These are phyloP conservation scores for Mortierella sp. DNA, from an alignment of 371 early-diverging fungal genomes.

Conservation along the genomic window DNA sequence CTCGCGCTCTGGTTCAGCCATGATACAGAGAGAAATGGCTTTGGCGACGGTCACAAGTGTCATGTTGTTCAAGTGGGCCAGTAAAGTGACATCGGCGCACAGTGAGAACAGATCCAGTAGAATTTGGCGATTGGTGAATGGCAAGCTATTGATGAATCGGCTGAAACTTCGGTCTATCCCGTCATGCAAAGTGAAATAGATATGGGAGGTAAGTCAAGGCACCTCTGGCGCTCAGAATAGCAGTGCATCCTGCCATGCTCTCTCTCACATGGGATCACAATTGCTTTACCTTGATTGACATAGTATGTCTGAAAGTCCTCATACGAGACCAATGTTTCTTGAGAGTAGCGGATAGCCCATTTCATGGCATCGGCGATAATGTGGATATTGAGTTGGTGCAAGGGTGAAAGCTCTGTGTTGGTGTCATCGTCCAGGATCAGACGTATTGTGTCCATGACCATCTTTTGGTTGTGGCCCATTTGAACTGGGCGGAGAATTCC, in stretches of 20 bases:
- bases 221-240: no score
- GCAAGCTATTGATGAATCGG: slow-evolving; percentile 28
- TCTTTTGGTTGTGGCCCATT: slow-evolving; percentile 34
- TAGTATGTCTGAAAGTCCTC: slow-evolving; percentile 39
- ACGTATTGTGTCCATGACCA: slow-evolving; percentile 34
- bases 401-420: slow-evolving; percentile 40
- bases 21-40: slow-evolving; percentile 48
- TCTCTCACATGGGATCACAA: no score
- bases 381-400: slow-evolving; percentile 40
- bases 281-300: slow-evolving; percentile 41
- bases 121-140: slow-evolving; percentile 44
- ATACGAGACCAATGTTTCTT: slow-evolving; percentile 47
- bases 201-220: neutral
- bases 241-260: no score
- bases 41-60: slow-evolving; percentile 49
- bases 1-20: slow-evolving; percentile 46
- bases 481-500: slow-evolving; percentile 48
- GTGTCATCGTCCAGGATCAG: slow-evolving; percentile 50
- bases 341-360: slow-evolving; percentile 49
- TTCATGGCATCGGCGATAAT: slow-evolving; percentile 53
- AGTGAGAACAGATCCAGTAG: slow-evolving; percentile 51
- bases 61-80: slow-evolving; percentile 49
- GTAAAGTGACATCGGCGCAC: slow-evolving; percentile 48
- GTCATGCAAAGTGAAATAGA: neutral
- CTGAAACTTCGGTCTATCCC: slow-evolving; percentile 46